Conservation (phyloP, 169 alveolate genomes). For the Plasmodium relictum region DNA sequence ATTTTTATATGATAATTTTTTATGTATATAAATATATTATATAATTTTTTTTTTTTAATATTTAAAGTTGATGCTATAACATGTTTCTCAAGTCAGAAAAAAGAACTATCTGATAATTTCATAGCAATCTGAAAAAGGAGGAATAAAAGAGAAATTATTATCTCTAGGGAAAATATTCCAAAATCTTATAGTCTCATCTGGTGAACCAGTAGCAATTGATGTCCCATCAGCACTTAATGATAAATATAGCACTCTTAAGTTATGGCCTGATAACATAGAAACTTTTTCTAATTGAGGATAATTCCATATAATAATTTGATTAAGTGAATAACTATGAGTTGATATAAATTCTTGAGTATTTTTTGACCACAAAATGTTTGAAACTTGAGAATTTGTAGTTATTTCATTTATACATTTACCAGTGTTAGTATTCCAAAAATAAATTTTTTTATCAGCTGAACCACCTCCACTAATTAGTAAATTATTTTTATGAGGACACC, state of each 20-base stretch:
- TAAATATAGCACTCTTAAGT: slow-evolving; percentile 95
- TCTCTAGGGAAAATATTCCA: slow-evolving; percentile 94
- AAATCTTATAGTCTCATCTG: slow-evolving; percentile 95
- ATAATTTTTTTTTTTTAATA: background rate
- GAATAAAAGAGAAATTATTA: slow-evolving; percentile 10
- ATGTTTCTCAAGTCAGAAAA: no score
- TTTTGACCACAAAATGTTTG: slow-evolving; percentile 95
- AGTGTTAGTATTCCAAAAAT: slow-evolving; percentile 95
- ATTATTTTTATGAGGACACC: slow-evolving; percentile 97
- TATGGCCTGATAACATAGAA: slow-evolving; percentile 90
- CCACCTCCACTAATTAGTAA: slow-evolving; percentile 98
- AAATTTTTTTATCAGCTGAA: slow-evolving; percentile 97
- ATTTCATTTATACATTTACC: slow-evolving; percentile 88
- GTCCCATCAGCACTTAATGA: slow-evolving; percentile 96
- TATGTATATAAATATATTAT: background rate
- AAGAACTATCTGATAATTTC: slow-evolving; percentile 18
- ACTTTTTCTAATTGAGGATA: slow-evolving; percentile 93
- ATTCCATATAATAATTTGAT: slow-evolving; percentile 95
- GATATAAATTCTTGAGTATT: slow-evolving; percentile 94
- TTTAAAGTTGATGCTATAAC: no score
- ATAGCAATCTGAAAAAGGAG: slow-evolving; percentile 50
- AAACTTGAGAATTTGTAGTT: slow-evolving; percentile 95
- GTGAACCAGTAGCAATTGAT: slow-evolving; percentile 96
- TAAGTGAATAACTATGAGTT: slow-evolving; percentile 96
- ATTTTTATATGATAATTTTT: background rate